Percentiles rank a stretch among this genome's conserved stretches.
phyloP scores from a whole-genome alignment of 2,329 filamentous ascomycete genomes.

The Aureobasidium sp. region DNA sequence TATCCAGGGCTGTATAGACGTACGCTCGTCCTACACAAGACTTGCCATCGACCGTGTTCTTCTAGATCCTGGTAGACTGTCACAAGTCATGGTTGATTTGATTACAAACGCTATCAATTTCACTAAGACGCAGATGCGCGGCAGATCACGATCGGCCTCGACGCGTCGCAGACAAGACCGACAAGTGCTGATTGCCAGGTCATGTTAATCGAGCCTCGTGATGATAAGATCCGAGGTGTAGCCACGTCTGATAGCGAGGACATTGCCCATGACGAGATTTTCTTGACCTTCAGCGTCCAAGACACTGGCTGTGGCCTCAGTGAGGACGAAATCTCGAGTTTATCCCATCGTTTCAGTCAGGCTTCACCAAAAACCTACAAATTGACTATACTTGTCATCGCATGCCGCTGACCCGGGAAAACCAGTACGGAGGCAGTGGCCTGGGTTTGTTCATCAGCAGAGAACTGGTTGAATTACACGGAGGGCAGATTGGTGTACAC shows the following conservation, averaged over 20 bases:
- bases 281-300: constrained; percentile 26
- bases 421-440: constrained; percentile 57
- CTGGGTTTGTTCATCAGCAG: constrained; percentile 61
- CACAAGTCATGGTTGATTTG: no score
- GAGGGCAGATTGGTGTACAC: constrained; percentile 58
- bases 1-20: no score
- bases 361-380: constrained; percentile 23
- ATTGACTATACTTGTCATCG: constrained; percentile 21
- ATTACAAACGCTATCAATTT: constrained; percentile 34
- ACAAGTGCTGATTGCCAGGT: constrained; percentile 25
- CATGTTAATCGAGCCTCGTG: constrained; percentile 23
- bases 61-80: no score
- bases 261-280: constrained; percentile 20
- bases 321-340: constrained; percentile 28
- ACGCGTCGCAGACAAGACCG: constrained; percentile 28
- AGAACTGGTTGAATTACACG: constrained; percentile 49
- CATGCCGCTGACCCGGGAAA: no score
- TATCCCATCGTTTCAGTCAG: constrained; percentile 56
- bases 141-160: constrained; percentile 30
- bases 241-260: not conserved
- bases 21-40: no score
- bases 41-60: no score
- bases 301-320: constrained; percentile 31
- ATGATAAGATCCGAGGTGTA: constrained; percentile 10
- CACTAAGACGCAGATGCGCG: constrained; percentile 28